These are phyloP conservation scores for Aristolochia fimbriata DNA, from an alignment of 164 flowering plant species.

Conservation along the genomic window DNA sequence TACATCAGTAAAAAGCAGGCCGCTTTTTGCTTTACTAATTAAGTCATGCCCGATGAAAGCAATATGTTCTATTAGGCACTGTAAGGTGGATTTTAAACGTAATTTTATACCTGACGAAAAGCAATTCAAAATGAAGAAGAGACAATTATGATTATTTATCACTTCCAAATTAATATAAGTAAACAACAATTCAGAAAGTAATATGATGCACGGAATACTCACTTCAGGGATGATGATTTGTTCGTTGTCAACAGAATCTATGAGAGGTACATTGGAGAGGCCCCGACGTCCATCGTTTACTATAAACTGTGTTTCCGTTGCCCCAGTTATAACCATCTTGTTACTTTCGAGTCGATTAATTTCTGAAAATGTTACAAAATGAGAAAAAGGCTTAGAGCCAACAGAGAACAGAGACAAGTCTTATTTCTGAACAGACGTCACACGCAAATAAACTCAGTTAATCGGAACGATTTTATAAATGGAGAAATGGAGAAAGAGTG, in stretches of 20 bases:
- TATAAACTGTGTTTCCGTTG: constrained; percentile 53
- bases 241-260: constrained; percentile 34
- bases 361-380: too few relatives aligned
- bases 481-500: too few relatives aligned
- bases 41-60: background rate
- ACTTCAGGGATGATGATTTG: constrained; percentile 76
- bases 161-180: background rate
- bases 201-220: constrained; percentile 9
- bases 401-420: too few relatives aligned
- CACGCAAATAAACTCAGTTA: too few relatives aligned
- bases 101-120: too few relatives aligned
- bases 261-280: constrained; percentile 36
- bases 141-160: background rate
- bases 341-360: too few relatives aligned
- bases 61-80: background rate
- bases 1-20: too few relatives aligned
- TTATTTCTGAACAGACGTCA: too few relatives aligned
- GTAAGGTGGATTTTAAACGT: too few relatives aligned
- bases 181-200: background rate
- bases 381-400: too few relatives aligned
- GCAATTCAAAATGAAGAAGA: background rate
- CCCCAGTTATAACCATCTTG: background rate
- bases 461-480: too few relatives aligned
- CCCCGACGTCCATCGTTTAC: constrained; percentile 33
- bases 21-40: too few relatives aligned